Evolutionary conservation across 2,329 filamentous ascomycete genomes (phyloP), one percentile per base, ranked within the genome.

Genomic region (Sporothrix globosa): DNA sequence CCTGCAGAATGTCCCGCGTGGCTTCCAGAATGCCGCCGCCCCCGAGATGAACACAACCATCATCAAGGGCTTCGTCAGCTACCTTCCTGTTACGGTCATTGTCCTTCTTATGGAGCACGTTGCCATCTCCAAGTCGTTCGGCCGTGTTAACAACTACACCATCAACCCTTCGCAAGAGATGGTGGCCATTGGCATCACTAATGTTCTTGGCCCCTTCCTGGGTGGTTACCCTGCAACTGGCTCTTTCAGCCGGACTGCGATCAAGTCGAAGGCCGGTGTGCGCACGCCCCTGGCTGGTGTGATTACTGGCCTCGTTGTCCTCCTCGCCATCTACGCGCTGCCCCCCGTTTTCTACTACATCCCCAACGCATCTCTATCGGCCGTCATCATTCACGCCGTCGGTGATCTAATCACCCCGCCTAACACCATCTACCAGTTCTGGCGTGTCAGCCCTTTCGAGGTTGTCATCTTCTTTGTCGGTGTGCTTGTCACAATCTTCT

Each of bases 131-230:
- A 99, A 99, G 80, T 98, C 95, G 0, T 98, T 99, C 75, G 96
- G 96, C n/a, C 88, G 96, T 72, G 88, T 97, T 76, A 98, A 98
- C 84, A 97, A 97, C 82, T 99, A 99, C 81, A 91, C 89, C 52
- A 98, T 99, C 79, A 91, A 98, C 76, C 95, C 96, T 0, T 98
- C 95, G 0, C 96, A 99, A 79, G 96, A 99, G 79, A 87, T 99
- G 80, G 92, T 99, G 65, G 95, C 93, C 41, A 97, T 98, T 74
- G 96, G 96, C 73, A 88, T 98, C 39, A 91, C 90, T 61, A 99
- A 99, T 78, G 84, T 98, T 44, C 85, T 98, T 7, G 93, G 92
- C 0, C 93, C 96, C 2, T 97, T 99, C 82, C 85, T 98, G 4
- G 96, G 96, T 67, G 96, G 86, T 2, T 99, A 97, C 77, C 93